Conservation (phyloP, 305 asterid genomes). For the Fraxinus sp. region DNA sequence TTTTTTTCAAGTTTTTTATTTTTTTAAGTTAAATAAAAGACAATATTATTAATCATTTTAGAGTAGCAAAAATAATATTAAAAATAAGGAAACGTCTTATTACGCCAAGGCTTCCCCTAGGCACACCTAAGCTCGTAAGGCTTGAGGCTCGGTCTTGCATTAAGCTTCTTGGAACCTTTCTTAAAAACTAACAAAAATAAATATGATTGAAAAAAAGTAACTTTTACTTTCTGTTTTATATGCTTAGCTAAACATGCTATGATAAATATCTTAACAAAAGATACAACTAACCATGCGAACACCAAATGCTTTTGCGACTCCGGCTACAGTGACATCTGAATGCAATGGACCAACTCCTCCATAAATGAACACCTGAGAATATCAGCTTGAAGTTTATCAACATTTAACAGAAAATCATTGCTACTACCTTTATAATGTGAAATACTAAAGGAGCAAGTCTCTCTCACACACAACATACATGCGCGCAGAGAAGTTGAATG, state of each 20-base stretch:
- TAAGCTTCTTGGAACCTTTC: constrained; percentile 45
- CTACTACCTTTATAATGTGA: neutral
- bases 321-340: constrained; percentile 79
- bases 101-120: neutral
- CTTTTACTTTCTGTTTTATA: neutral
- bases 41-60: constrained; percentile 25
- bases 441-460: neutral
- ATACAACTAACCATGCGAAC: constrained; percentile 54
- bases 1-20: neutral
- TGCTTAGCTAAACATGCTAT: neutral
- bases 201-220: neutral
- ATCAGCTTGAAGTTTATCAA: constrained; percentile 8
- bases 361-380: constrained; percentile 74
- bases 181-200: constrained; percentile 35
- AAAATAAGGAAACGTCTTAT: neutral
- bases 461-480: neutral
- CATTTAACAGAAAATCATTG: neutral
- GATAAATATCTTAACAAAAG: neutral
- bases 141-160: neutral
- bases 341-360: constrained; percentile 90
- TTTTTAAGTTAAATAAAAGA: neutral
- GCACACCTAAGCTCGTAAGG: neutral
- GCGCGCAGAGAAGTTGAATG: neutral
- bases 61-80: constrained; percentile 66
- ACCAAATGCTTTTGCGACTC: constrained; percentile 89